Conservation (phyloP, 805 yeast species). For the Candida fluviatilis region DNA sequence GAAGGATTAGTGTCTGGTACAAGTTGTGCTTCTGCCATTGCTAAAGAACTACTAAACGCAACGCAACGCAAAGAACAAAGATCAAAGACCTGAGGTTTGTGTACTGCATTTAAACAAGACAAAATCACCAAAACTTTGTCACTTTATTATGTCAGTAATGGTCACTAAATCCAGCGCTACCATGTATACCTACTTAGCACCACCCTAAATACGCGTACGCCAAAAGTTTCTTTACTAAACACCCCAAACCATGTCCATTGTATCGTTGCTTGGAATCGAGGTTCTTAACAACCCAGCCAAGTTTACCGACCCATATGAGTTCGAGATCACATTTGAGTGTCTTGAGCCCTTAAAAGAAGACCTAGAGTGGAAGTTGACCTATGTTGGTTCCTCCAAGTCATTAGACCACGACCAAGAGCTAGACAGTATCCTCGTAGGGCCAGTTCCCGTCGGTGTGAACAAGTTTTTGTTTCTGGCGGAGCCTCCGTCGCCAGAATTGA, state of each 20-base stretch:
- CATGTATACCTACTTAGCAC: too few species aligned
- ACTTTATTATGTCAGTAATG: too few species aligned
- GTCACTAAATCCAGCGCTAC: too few species aligned
- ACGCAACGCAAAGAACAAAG: too few species aligned
- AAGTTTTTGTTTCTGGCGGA: conserved; percentile 92
- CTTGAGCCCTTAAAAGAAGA: conserved; percentile 88
- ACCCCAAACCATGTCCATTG: conserved; percentile 74
- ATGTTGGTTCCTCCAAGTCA: conserved; percentile 93
- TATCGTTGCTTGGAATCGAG: conserved; percentile 84
- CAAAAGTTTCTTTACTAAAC: too few species aligned
- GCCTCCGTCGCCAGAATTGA: conserved; percentile 93
- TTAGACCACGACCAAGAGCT: conserved; percentile 95
- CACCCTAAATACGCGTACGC: too few species aligned
- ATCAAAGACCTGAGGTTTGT: too few species aligned
- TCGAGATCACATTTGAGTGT: conserved; percentile 97
- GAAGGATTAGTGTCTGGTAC: too few species aligned
- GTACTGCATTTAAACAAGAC: too few species aligned
- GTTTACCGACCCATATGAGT: conserved; percentile 89
- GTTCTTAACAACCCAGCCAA: conserved; percentile 94
- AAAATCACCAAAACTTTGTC: too few species aligned
- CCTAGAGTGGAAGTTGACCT: conserved; percentile 94
- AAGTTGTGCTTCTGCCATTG: too few species aligned
- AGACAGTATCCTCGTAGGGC: conserved; percentile 96
- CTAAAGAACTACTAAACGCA: too few species aligned
- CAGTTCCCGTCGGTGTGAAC: conserved; percentile 96